A percentile compares a stretch with the other conserved stretches of the same genome.
phyloP scores from a whole-genome alignment of 768 basidiomycete genomes.

The Psilocybe cubensis region DNA sequence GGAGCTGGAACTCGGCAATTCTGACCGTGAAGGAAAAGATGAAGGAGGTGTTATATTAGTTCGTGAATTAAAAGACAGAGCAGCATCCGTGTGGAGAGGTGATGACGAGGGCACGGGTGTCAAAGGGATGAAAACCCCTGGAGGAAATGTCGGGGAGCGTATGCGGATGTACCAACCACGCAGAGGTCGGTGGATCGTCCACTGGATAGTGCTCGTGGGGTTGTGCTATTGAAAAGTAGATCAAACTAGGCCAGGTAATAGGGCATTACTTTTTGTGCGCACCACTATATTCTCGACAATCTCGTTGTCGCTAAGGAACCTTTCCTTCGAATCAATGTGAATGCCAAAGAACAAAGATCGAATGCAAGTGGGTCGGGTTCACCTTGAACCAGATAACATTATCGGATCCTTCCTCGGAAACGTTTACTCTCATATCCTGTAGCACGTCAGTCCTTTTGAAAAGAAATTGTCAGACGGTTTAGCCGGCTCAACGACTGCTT shows the following conservation, averaged over 20 bases:
- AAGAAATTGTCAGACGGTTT: background rate
- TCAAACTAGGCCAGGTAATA: background rate
- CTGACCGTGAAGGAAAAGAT: slow-evolving; percentile 1
- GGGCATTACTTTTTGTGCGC: slow-evolving; percentile 29
- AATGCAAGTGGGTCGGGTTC: slow-evolving; percentile 14
- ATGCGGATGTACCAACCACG: slow-evolving; percentile 87
- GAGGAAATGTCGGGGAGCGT: slow-evolving; percentile 71
- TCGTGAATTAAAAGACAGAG: slow-evolving; percentile 54
- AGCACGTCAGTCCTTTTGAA: slow-evolving; percentile 76
- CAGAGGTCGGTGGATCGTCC: slow-evolving; percentile 80
- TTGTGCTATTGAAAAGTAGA: slow-evolving; percentile 50
- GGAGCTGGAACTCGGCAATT: slow-evolving; percentile 4
- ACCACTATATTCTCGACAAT: slow-evolving; percentile 78
- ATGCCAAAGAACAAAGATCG: slow-evolving; percentile 4
- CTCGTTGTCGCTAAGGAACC: slow-evolving; percentile 72
- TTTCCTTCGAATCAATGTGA: slow-evolving; percentile 53
- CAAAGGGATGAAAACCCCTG: slow-evolving; percentile 58
- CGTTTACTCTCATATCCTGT: slow-evolving; percentile 67
- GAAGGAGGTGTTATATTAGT: slow-evolving; percentile 41
- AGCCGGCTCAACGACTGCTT: background rate
- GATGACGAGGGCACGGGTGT: slow-evolving; percentile 51
- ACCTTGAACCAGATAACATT: slow-evolving; percentile 79
- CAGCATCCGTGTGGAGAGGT: slow-evolving; percentile 52
- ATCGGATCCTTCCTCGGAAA: slow-evolving; percentile 58
- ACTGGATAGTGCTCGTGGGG: slow-evolving; percentile 63